A percentile compares a stretch with the other conserved stretches of the same genome.
These are phyloP conservation scores for Verticillium albo-atrum DNA, from an alignment of 2,329 filamentous ascomycete species.

Conservation along the genomic window DNA sequence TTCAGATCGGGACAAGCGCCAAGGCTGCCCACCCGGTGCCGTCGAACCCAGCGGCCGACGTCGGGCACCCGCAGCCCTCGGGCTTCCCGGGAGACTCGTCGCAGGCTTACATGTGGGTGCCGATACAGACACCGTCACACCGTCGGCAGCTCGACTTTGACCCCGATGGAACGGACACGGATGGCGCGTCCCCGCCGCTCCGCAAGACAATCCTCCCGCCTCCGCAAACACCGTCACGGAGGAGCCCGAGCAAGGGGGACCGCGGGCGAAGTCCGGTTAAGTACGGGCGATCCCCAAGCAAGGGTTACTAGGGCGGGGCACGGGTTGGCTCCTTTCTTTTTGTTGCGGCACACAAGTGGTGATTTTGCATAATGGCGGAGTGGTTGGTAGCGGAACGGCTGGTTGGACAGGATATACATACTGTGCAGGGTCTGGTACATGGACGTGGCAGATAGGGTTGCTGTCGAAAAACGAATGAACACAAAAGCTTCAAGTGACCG, in stretches of 20 bases:
- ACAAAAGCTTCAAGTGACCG: no score
- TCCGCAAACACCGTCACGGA: conserved; percentile 39
- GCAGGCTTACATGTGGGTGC: conserved; percentile 46
- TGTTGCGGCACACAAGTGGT: no score
- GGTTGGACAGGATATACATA: no score
- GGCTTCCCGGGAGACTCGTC: conserved; percentile 22
- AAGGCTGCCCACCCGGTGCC: conserved; percentile 15
- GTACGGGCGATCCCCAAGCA: conserved; percentile 31
- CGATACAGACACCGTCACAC: conserved; percentile 44
- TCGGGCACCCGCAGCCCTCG: conserved; percentile 11
- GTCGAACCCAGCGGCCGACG: conserved; percentile 18
- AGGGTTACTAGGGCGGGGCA: conserved; percentile 22
- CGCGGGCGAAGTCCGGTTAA: conserved; percentile 45
- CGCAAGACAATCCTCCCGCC: conserved; percentile 36
- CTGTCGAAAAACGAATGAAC: no score
- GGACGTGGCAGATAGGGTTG: no score
- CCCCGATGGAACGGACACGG: conserved; percentile 46
- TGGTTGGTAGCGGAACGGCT: no score
- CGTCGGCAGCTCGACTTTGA: conserved; percentile 32
- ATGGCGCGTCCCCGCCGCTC: conserved; percentile 39
- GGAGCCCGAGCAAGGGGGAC: conserved; percentile 46
- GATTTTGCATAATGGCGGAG: no score
- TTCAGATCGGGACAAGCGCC: conserved; percentile 19
- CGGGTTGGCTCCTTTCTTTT: background rate
- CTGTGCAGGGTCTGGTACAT: no score